These are phyloP conservation scores for Lanmaoa pseudosensibilis DNA, from an alignment of 768 basidiomycete genomes.

Conservation along the genomic window DNA sequence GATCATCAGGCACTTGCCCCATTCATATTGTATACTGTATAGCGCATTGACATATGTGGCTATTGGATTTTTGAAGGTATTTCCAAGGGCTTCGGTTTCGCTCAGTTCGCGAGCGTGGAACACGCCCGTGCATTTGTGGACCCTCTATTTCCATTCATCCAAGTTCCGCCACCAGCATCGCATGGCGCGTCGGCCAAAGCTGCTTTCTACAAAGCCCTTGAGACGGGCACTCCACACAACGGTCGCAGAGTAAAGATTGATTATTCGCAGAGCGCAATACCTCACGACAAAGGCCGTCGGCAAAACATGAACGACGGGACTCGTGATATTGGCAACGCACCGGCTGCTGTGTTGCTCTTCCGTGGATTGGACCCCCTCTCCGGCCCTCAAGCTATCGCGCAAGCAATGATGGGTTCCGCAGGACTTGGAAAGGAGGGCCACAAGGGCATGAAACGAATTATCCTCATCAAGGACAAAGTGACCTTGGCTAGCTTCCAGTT, in stretches of 20 bases:
- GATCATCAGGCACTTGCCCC: conserved; percentile 91
- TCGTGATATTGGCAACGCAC: conserved; percentile 88
- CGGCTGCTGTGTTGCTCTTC: conserved; percentile 81
- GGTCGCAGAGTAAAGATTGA: conserved; percentile 94
- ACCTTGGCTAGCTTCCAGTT: conserved; percentile 91
- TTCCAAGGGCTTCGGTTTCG: conserved; percentile 97
- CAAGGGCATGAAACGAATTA: conserved; percentile 83
- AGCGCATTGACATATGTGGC: conserved; percentile 72
- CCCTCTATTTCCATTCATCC: conserved; percentile 85
- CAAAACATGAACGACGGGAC: conserved; percentile 89
- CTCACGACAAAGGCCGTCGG: conserved; percentile 63
- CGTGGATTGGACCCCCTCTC: conserved; percentile 88
- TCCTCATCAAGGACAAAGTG: conserved; percentile 86
- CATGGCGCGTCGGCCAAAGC: conserved; percentile 78
- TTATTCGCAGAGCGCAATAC: conserved; percentile 84
- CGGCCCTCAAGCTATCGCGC: conserved; percentile 82
- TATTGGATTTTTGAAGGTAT: conserved; percentile 76
- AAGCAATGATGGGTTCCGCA: conserved; percentile 79
- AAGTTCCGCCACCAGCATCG: conserved; percentile 88
- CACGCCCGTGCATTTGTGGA: conserved; percentile 91
- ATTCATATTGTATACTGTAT: conserved; percentile 68
- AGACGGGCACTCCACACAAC: conserved; percentile 66
- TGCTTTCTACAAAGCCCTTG: conserved; percentile 72
- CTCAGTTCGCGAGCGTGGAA: conserved; percentile 83
- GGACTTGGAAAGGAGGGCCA: conserved; percentile 77